Evolutionary conservation across 2,329 filamentous ascomycete species (phyloP), one percentile per base, ranked within the genome.

Genomic region (Canariomyces notabilis): DNA sequence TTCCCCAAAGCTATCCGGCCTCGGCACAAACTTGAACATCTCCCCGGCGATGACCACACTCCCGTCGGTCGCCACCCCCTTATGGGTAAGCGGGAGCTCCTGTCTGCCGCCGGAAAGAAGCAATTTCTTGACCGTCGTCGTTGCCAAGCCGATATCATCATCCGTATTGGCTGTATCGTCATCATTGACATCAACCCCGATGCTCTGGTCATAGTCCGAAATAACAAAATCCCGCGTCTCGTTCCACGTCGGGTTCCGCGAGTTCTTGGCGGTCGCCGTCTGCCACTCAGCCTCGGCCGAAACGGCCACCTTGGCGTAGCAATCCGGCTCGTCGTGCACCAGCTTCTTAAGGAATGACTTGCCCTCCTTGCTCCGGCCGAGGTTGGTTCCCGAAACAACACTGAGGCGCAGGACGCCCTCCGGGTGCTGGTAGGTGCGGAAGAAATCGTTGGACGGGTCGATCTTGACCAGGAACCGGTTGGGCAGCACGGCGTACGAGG

Each of bases 391-490:
- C 5, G 56, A 65, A 46, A 67, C 66, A 21, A 74, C 50, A 0
- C 69, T 74, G 4, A 75, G 52, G 12, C 71, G 70, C 8, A 74
- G 51, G 5, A 68, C 60, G 36, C 72, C 72, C 5, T 66, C 52
- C 18, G 68, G 67, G 14, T 64, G 67, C 37, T 71, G 64, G 59
- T 70, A 72, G 0, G 71, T 70, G 57, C 67, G 67, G 65, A 74
- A 73, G 57, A 67, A 74, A 60, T 74, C 71, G 55, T 65, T 70
- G 49, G 62, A 65, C 48, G 57, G 46, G 54, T 72, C 69, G 6
- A 75, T 62, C 57, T 74, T 74, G 55, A 73, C 66, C 11, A 74
- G 64, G 59, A 67, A 72, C 37, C 72, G 71, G 56, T 75, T 75
- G 7, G 72, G 72, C 9, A 75, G 66, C 4, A 72, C 69, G 5